Conservation (phyloP, 768 basidiomycete species). For the Trichaptum fuscoviolaceum region DNA sequence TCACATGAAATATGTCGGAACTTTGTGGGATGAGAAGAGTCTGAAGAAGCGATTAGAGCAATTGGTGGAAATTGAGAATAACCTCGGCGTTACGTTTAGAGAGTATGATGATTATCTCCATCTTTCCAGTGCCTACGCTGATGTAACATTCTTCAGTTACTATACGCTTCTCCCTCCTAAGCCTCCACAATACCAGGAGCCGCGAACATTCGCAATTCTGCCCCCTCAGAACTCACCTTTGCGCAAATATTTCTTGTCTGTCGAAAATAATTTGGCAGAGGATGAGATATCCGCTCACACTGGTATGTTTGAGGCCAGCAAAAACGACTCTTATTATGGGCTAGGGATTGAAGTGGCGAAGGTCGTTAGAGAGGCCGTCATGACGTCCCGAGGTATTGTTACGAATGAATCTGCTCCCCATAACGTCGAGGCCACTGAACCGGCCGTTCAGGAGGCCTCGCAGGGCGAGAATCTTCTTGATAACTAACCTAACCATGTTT, state of each 20-base stretch:
- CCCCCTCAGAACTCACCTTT: conserved; percentile 48
- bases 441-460: not conserved
- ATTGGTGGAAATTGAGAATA: conserved; percentile 54
- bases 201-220: conserved; percentile 75
- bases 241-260: conserved; percentile 53
- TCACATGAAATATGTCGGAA: conserved; percentile 87
- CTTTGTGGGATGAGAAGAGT: conserved; percentile 71
- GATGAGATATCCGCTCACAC: conserved; percentile 86
- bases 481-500: not conserved
- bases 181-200: conserved; percentile 46
- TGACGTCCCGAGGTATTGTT: conserved; percentile 22
- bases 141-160: conserved; percentile 44
- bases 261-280: conserved; percentile 57
- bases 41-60: conserved; percentile 57
- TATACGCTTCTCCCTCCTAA: conserved; percentile 73
- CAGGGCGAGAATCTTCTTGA: not conserved
- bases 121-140: not conserved
- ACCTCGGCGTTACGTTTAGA: conserved; percentile 63
- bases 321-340: conserved; percentile 89
- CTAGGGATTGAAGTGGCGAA: conserved; percentile 66
- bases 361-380: conserved; percentile 54
- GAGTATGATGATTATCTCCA: conserved; percentile 44
- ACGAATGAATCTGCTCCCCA: not conserved
- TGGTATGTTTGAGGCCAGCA: conserved; percentile 76
- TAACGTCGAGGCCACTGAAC: not conserved